A percentile compares a stretch with the other conserved stretches of the same genome.
Conservation (phyloP, 1,284 basidiomycete genomes). For the Tremellales sp. region DNA sequence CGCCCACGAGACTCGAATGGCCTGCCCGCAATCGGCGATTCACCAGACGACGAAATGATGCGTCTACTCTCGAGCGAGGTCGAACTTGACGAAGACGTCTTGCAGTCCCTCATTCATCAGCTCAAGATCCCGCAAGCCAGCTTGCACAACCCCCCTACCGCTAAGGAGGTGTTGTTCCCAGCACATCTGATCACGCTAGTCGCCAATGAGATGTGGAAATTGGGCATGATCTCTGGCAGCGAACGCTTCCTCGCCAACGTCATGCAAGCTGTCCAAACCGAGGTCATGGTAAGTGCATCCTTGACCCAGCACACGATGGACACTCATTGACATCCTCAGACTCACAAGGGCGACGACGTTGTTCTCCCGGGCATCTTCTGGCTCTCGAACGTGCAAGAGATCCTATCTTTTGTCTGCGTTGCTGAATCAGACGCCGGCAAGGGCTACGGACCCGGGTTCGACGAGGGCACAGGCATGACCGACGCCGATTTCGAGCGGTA, state of each 20-base stretch:
- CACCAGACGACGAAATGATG: conserved; percentile 92
- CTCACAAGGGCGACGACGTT: conserved; percentile 80
- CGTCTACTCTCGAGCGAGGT: conserved; percentile 87
- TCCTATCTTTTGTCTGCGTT: conserved; percentile 97
- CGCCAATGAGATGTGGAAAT: conserved; percentile 99
- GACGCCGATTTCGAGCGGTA: conserved; percentile 97
- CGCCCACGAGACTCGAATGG: conserved; percentile 62
- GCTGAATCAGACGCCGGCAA: conserved; percentile 98
- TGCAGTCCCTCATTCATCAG: conserved; percentile 83
- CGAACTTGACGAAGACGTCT: conserved; percentile 87
- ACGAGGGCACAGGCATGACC: conserved; percentile 84
- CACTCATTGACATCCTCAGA: conserved; percentile 4
- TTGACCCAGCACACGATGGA: not conserved
- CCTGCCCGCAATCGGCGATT: conserved; percentile 71
- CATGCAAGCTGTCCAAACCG: conserved; percentile 96
- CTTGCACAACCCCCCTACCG: conserved; percentile 81
- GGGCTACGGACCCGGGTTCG: conserved; percentile 94
- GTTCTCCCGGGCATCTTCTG: conserved; percentile 97
- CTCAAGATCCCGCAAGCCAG: conserved; percentile 91
- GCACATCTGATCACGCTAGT: conserved; percentile 98
- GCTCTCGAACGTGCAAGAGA: conserved; percentile 99
- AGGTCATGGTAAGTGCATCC: conserved; percentile 78
- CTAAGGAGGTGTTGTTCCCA: conserved; percentile 98
- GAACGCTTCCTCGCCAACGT: conserved; percentile 98
- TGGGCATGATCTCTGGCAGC: conserved; percentile 92